Conservation (phyloP, 2,329 filamentous ascomycete species). For the Colletotrichum endophyticum region DNA sequence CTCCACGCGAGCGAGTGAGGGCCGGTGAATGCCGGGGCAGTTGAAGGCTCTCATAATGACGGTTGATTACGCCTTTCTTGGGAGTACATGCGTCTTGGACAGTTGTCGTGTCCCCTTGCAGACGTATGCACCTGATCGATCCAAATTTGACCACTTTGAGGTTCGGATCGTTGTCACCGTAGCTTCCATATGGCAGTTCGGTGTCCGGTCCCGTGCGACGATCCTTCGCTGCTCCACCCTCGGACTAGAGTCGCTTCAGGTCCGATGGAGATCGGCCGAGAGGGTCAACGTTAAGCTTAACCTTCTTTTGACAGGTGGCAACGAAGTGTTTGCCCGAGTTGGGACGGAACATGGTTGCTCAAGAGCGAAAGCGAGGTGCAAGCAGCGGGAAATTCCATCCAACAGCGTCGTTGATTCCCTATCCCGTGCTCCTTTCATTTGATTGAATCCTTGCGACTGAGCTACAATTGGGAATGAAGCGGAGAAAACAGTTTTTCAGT, state of each 20-base stretch:
- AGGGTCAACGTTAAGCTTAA: not conserved
- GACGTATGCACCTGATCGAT: not conserved
- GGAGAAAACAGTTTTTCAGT: not conserved
- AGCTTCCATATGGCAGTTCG: not conserved
- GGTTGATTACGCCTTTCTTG: not conserved
- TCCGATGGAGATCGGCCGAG: not conserved
- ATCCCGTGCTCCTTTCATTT: constrained; percentile 1
- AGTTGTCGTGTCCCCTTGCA: not conserved
- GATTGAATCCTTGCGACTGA: not conserved
- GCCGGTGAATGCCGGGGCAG: not conserved
- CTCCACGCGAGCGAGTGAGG: not conserved
- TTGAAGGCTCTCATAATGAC: not conserved
- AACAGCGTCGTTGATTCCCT: not conserved
- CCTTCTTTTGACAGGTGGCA: not conserved
- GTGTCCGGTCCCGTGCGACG: not conserved
- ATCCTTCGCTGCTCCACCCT: not conserved
- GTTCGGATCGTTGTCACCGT: not conserved
- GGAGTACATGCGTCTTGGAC: not conserved
- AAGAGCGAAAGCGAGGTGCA: not conserved
- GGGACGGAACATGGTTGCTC: not conserved
- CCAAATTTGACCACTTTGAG: not conserved
- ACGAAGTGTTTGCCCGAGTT: not conserved
- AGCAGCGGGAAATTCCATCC: not conserved
- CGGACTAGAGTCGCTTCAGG: not conserved
- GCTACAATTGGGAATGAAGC: not conserved